Conservation (phyloP, 2,329 filamentous ascomycete genomes). For the Ophiobolus disseminans region DNA sequence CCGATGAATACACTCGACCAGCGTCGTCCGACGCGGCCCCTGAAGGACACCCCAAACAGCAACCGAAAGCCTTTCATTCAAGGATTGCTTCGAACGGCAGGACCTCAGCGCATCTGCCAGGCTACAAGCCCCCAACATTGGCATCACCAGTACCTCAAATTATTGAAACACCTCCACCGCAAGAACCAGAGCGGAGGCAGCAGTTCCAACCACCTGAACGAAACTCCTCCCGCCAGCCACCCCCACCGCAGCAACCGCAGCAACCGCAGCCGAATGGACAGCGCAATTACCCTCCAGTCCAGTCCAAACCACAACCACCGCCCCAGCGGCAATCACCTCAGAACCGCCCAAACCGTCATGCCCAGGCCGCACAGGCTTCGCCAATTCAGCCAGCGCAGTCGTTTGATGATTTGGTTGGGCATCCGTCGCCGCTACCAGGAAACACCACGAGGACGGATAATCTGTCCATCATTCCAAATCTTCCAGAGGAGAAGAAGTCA, state of each 20-base stretch:
- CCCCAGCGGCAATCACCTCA: constrained; percentile 34
- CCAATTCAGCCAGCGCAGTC: constrained; percentile 56
- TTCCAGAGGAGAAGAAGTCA: constrained; percentile 71
- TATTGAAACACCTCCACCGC: constrained; percentile 66
- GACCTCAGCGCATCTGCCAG: constrained; percentile 60
- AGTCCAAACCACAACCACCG: constrained; percentile 11
- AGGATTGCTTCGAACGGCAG: constrained; percentile 63
- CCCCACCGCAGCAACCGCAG: constrained; percentile 24
- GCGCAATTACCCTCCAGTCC: constrained; percentile 18
- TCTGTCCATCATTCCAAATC: constrained; percentile 80
- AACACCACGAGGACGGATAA: constrained; percentile 74
- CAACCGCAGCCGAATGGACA: constrained; percentile 25
- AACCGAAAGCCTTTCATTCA: constrained; percentile 62
- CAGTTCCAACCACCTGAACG: constrained; percentile 57
- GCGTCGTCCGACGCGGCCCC: constrained; percentile 28
- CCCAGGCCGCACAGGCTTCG: constrained; percentile 40
- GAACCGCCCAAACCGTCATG: constrained; percentile 36
- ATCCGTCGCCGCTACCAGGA: constrained; percentile 73
- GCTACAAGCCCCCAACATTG: constrained; percentile 47
- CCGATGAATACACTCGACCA: constrained; percentile 31
- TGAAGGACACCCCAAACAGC: constrained; percentile 42
- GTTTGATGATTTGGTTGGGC: constrained; percentile 69
- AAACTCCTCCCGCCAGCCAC: constrained; percentile 56
- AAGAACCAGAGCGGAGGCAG: constrained; percentile 41
- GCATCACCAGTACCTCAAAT: constrained; percentile 61